Base-by-base conservation (phyloP, 306 rosid genomes). In the Corylus americana region DNA sequence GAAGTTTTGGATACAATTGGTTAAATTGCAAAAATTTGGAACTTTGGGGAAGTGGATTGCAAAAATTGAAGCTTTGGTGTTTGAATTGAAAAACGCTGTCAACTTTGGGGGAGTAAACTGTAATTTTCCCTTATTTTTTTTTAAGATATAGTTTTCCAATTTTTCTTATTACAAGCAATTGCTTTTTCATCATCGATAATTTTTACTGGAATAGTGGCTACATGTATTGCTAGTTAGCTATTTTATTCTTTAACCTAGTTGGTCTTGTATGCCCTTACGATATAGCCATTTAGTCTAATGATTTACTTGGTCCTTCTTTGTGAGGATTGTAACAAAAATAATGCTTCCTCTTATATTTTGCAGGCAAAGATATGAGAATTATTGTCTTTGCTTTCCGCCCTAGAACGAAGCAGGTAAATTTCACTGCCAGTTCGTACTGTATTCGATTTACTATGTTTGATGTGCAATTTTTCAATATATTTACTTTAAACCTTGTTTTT, bases 351-450 rank as follows among this genome's bases (percentile, higher is more conserved):
- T 78, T 70, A 27, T 80, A 7, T 74, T 73, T 48, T 91, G 85
- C 91, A 95, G 99, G 98, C 50, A 95, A 95, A 83, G 99, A 95
- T 86, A 93, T 93, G 99, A 91, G 98, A 85, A 91, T 93, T 51
- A 78, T 95, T 22, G 93, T 95, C 80, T 95, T 95, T 84, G 94
- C 96, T 78, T 95, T 95, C 85, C 93, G 92, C 77, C 93, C 98
- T 77, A 86, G 83, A 77, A 93, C 99, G 64, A 93, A 93, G 79
- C 96, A 95, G 99, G 99, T 95, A 77, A 76, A 70, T 83, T 85
- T 74, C 71, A 35, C 67, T 69, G 17, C 50, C 7, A 27, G 51
- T 67, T 42, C 27, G 10, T 67, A 1, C 12, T n/a, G 10, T 67
- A 4, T 67, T 18, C 27, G 8, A 4, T 67, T 37, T 42, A 14